phyloP scores from a whole-genome alignment of 257 asterid species.

The Gynochthodes officinalis region DNA sequence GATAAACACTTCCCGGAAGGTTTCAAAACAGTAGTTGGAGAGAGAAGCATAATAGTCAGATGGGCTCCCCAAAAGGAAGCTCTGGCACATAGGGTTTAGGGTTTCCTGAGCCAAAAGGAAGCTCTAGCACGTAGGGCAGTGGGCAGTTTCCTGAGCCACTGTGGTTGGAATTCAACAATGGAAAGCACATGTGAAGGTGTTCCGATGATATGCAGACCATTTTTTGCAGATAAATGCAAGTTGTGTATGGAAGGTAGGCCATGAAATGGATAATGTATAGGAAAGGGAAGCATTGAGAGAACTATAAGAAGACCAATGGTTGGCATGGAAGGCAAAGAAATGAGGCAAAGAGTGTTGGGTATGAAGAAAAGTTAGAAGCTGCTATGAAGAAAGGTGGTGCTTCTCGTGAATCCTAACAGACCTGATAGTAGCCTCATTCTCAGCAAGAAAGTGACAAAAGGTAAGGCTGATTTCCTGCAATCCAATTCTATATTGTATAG shows the following conservation, averaged over 20 bases:
- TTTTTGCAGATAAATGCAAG: slow-evolving; percentile 16
- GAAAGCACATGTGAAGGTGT: slow-evolving; percentile 27
- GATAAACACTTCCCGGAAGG: slow-evolving; percentile 19
- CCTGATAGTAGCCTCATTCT: slow-evolving; percentile 19
- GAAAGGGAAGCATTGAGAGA: slow-evolving; percentile 10
- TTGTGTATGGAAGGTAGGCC: slow-evolving; percentile 25
- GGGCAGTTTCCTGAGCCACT: slow-evolving; percentile 28
- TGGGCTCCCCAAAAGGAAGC: slow-evolving; percentile 38
- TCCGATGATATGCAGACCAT: slow-evolving; percentile 29
- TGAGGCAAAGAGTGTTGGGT: slow-evolving; percentile 11
- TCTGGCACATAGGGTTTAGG: slow-evolving; percentile 25
- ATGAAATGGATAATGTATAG: slow-evolving; percentile 12
- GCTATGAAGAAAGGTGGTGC: slow-evolving; percentile 21
- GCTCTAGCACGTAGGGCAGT: slow-evolving; percentile 31
- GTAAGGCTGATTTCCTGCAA: background rate
- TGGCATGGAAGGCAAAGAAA: slow-evolving; percentile 13
- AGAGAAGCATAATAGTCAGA: slow-evolving; percentile 21
- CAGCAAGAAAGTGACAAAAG: background rate
- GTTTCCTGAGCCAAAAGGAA: slow-evolving; percentile 23
- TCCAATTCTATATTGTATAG: background rate
- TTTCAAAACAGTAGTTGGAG: slow-evolving; percentile 7
- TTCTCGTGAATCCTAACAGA: slow-evolving; percentile 19
- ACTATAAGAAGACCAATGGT: slow-evolving; percentile 17
- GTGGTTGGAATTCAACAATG: slow-evolving; percentile 29
- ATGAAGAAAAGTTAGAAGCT: slow-evolving; percentile 3